phyloP scores from a whole-genome alignment of 345 rosid genomes.

The Bruguiera gymnorhiza region DNA sequence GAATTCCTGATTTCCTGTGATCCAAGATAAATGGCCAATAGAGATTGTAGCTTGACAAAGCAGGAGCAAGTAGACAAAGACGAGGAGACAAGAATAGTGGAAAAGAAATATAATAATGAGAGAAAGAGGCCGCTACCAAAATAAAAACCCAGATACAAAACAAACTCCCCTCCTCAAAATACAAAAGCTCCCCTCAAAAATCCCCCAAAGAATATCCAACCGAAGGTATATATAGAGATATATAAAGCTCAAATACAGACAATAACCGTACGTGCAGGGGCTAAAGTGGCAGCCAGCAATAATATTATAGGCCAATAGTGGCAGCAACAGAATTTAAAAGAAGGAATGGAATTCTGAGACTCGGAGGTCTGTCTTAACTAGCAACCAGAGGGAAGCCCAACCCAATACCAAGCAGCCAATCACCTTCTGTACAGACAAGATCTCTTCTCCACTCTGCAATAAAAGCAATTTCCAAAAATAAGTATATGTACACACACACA shows the following conservation, averaged over 20 bases:
- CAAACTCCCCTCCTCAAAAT: constrained; percentile 13
- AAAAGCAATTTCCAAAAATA: not conserved
- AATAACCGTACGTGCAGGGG: constrained; percentile 1
- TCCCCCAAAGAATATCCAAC: constrained; percentile 42
- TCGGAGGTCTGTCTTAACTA: constrained; percentile 25
- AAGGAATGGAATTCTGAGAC: not conserved
- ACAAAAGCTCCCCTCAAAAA: constrained; percentile 30
- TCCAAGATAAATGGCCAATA: too few relatives aligned
- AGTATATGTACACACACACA: too few relatives aligned
- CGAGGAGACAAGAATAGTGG: not conserved
- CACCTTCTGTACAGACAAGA: constrained; percentile 27
- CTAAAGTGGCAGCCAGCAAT: constrained; percentile 28
- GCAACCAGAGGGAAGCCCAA: constrained; percentile 30
- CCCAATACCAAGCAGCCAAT: constrained; percentile 35
- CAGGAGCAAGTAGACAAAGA: not conserved
- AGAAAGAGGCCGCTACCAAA: constrained; percentile 12
- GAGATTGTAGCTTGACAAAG: too few relatives aligned
- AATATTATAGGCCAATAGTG: constrained; percentile 1
- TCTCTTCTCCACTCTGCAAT: constrained; percentile 56
- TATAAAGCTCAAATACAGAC: constrained; percentile 16
- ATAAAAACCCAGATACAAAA: constrained; percentile 15
- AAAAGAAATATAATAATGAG: constrained; percentile 10
- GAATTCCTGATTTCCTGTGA: too few relatives aligned
- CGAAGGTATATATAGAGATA: constrained; percentile 21
- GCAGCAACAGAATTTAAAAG: not conserved